A percentile compares a stretch with the other conserved stretches of the same genome.
Conservation (phyloP, 352 stramenopile genomes). For the Globisporangium lucens region DNA sequence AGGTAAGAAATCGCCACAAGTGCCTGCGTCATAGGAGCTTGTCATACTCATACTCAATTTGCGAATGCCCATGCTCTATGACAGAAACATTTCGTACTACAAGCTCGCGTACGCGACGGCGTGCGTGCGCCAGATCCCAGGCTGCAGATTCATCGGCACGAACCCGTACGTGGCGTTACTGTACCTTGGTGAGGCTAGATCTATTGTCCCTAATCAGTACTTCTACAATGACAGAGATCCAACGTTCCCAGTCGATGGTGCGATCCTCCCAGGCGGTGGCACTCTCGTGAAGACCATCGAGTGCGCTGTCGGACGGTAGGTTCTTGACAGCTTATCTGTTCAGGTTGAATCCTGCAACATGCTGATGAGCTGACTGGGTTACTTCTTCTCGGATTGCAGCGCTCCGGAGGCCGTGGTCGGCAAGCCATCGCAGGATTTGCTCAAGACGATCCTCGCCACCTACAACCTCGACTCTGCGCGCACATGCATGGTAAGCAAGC, state of each 20-base stretch:
- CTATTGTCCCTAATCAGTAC: background rate
- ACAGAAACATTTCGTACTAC: conserved; percentile 79
- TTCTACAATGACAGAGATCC: conserved; percentile 37
- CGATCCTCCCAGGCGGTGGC: conserved; percentile 70
- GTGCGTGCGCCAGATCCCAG: conserved; percentile 67
- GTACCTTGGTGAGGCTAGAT: background rate
- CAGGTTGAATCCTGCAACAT: background rate
- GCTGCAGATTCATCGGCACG: conserved; percentile 78
- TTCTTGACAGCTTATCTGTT: background rate
- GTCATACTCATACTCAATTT: background rate
- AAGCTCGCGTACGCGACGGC: conserved; percentile 79
- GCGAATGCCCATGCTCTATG: background rate
- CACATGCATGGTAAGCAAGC: conserved; percentile 71
- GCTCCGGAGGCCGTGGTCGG: conserved; percentile 69
- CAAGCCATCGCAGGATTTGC: conserved; percentile 81
- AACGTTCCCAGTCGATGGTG: conserved; percentile 71
- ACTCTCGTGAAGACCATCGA: conserved; percentile 71
- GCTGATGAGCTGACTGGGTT: background rate
- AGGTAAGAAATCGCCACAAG: conserved; percentile 25
- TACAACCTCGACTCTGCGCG: conserved; percentile 64
- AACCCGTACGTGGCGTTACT: conserved; percentile 53
- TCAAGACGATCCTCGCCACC: conserved; percentile 74
- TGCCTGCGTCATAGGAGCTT: background rate
- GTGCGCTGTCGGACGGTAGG: conserved; percentile 60
- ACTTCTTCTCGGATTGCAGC: conserved; percentile 24